phyloP scores from a whole-genome alignment of 176 grass and related monocot genomes.

The Saccharum spontaneum region DNA sequence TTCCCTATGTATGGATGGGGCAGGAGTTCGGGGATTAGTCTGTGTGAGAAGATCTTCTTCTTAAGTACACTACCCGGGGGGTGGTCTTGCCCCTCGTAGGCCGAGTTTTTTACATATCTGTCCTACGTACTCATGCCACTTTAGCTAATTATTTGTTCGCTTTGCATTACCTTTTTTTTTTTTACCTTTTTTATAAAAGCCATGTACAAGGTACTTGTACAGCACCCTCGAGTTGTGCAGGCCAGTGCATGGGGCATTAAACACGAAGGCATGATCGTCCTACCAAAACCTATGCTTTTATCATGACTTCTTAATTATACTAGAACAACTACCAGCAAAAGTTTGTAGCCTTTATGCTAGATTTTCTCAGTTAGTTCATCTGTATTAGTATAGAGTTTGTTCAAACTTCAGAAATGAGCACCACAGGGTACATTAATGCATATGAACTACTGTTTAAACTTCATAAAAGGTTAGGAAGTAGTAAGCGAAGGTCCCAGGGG shows the following conservation, averaged over 20 bases:
- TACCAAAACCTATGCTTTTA: slow-evolving; percentile 24
- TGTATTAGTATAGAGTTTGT: not conserved
- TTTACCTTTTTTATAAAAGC: not conserved
- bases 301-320: not conserved
- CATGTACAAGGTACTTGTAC: slow-evolving; percentile 13
- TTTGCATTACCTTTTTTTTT: not conserved
- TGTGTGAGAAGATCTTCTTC: no score
- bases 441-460: not conserved
- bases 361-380: not conserved
- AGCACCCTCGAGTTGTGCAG: not conserved
- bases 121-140: not conserved
- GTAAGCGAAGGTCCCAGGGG: not conserved
- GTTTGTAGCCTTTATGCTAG: not conserved
- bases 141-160: not conserved
- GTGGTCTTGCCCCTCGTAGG: no score
- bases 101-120: not conserved
- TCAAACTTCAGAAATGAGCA: not conserved
- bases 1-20: no score
- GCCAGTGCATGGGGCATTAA: not conserved
- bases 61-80: no score
- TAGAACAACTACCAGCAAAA: not conserved
- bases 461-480: not conserved
- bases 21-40: no score
- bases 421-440: not conserved
- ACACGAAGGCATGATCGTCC: not conserved